A percentile compares a stretch with the other conserved stretches of the same genome.
phyloP scores from a whole-genome alignment of 768 basidiomycete species.

The Cubamyces lactineus region DNA sequence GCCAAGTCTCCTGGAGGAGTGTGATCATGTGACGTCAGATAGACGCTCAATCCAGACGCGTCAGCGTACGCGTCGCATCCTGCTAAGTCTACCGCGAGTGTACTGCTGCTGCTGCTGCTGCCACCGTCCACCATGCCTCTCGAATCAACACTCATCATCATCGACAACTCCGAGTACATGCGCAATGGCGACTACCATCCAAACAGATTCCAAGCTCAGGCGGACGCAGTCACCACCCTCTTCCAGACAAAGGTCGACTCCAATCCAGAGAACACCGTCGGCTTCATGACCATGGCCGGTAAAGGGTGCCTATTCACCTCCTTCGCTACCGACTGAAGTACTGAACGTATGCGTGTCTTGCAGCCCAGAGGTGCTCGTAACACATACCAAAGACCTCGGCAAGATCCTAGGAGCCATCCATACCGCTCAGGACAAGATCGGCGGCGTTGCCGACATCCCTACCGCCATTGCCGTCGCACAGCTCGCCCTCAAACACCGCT shows the following conservation, averaged over 20 bases:
- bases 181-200: constrained; percentile 92
- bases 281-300: constrained; percentile 97
- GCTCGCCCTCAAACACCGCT: constrained; percentile 94
- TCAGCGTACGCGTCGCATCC: constrained; percentile 25
- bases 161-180: constrained; percentile 99
- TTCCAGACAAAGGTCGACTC: constrained; percentile 93
- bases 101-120: not conserved
- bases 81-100: not conserved
- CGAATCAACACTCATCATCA: constrained; percentile 96
- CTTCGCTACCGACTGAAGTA: not conserved
- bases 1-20: not conserved
- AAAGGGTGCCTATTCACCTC: constrained; percentile 64
- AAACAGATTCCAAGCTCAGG: constrained; percentile 86
- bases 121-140: constrained; percentile 72
- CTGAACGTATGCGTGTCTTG: not conserved
- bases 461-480: constrained; percentile 94
- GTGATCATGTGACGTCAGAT: constrained; percentile 14
- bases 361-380: constrained; percentile 95
- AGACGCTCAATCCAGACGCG: constrained; percentile 22
- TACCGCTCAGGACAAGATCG: constrained; percentile 67
- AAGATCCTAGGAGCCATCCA: constrained; percentile 86
- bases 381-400: constrained; percentile 93
- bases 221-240: constrained; percentile 87
- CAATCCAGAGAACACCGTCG: constrained; percentile 97
- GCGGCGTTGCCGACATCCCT: constrained; percentile 82